Conservation (phyloP, 2,329 filamentous ascomycete genomes). For the Aurifilum marmelostoma region DNA sequence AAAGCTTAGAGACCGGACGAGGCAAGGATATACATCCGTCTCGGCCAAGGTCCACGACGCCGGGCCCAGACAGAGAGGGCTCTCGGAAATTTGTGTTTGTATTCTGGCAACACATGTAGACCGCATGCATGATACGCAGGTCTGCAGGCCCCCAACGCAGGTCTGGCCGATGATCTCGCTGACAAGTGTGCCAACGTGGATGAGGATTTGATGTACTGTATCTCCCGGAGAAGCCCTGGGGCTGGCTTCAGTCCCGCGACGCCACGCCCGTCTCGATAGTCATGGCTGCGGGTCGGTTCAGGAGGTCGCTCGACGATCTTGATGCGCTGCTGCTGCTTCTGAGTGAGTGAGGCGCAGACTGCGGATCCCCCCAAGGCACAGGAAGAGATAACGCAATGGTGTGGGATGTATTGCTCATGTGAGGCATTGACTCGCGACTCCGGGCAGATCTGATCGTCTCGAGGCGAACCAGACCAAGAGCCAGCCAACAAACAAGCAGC, state of each 20-base stretch:
- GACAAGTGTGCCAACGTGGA: background rate
- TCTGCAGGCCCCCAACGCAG: background rate
- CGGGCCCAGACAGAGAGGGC: background rate
- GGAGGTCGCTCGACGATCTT: background rate
- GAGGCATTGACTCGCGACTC: background rate
- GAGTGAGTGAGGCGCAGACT: background rate
- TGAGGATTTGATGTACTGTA: no score
- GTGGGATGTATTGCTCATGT: background rate
- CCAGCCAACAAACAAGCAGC: background rate
- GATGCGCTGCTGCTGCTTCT: background rate
- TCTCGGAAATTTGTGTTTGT: background rate
- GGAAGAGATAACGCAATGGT: background rate
- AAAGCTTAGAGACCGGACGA: constrained; percentile 3
- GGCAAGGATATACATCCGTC: background rate
- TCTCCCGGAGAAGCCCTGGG: no score
- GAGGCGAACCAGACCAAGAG: background rate
- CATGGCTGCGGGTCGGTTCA: no score
- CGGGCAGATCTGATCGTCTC: background rate
- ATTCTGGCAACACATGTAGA: background rate
- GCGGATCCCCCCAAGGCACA: background rate
- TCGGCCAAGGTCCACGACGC: background rate
- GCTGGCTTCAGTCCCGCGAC: background rate
- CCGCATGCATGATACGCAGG: background rate
- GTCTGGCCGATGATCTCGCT: background rate
- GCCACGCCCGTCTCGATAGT: no score